Base-by-base conservation (phyloP, 768 basidiomycete genomes). In the Dendrothele bispora region DNA sequence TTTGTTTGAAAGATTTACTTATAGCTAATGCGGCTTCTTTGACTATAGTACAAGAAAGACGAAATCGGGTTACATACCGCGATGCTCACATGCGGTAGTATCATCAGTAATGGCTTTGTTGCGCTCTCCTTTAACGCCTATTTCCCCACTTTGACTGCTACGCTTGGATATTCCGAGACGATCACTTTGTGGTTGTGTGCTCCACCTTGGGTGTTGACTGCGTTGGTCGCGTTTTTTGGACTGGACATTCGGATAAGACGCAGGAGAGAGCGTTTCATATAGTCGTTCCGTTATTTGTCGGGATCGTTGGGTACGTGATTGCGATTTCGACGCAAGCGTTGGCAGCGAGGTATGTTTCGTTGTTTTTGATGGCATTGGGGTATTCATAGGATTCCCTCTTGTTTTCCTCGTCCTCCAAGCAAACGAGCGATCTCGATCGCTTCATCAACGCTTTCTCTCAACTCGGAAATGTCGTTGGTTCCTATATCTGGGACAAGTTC, bases 361-460 rank as follows among this genome's bases (percentile, higher is more conserved):
- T 89, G 83, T 89, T 89, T 66, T 62, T 89, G 50, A 84, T 88
- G 82, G 84, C 85, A 17, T 83, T 86, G 61, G 79, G 79, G 6
- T 88, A 86, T 54, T 74, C 84, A 75, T 15, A 77, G 77, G 77
- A 67, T 72, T 47, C 70, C 68, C 60, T 72, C 72, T 51, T 70
- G 67, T 15, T 67, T 95, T 67, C 80, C 90, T 25, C 80, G 79
- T 17, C 86, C 92, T 20, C 76, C 89, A 6, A 82, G 88, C 29
- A 92, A 92, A 65, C 82, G 90, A 10, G 87, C 91, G 7, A 84
- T 91, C 17, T 83, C 88, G 7, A 73, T 94, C 50, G 91, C 88
- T 14, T 69, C 87, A 79, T 91, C 59, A 90, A 91, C 64, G 82
- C 85, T 22, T 86, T 88, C 65, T 83, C 85, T 24, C 84, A 89